A percentile compares a stretch with the other conserved stretches of the same genome.
These are phyloP conservation scores for Lipomyces sp. DNA, from an alignment of 805 yeast species.

Conservation along the genomic window DNA sequence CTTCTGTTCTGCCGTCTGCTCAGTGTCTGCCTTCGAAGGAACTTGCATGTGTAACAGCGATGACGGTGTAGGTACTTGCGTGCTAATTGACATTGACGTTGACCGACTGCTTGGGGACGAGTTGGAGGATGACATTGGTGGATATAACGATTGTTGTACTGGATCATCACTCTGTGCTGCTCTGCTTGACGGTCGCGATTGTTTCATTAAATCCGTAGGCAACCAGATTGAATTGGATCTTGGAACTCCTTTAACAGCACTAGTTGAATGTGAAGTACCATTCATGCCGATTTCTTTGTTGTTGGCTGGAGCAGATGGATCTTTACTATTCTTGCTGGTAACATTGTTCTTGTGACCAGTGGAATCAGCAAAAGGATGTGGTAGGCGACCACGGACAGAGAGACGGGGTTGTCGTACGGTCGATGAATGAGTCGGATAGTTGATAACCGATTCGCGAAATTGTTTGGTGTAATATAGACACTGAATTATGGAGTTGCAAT, in stretches of 20 bases:
- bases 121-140: slow-evolving; percentile 15
- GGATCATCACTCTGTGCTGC: neutral
- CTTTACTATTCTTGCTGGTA: neutral
- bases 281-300: neutral
- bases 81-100: neutral
- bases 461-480: slow-evolving; percentile 75
- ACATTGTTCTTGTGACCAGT: neutral
- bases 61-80: neutral
- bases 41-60: slow-evolving; percentile 11
- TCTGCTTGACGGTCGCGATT: neutral
- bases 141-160: slow-evolving; percentile 22
- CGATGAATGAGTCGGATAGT: slow-evolving; percentile 49
- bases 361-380: slow-evolving; percentile 20
- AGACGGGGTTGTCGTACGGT: slow-evolving; percentile 28
- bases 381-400: slow-evolving; percentile 20
- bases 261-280: neutral
- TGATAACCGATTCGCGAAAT: slow-evolving; percentile 64
- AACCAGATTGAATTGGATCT: neutral
- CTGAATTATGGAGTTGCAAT: slow-evolving; percentile 90
- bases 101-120: neutral
- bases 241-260: neutral
- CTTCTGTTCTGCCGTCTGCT: slow-evolving; percentile 34
- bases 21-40: slow-evolving; percentile 13
- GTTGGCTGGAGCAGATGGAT: neutral
- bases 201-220: slow-evolving; percentile 5